A percentile compares a stretch with the other conserved stretches of the same genome.
Evolutionary conservation across 2,329 filamentous ascomycete genomes (phyloP).

Genomic region (Aspergillus neoniger): DNA sequence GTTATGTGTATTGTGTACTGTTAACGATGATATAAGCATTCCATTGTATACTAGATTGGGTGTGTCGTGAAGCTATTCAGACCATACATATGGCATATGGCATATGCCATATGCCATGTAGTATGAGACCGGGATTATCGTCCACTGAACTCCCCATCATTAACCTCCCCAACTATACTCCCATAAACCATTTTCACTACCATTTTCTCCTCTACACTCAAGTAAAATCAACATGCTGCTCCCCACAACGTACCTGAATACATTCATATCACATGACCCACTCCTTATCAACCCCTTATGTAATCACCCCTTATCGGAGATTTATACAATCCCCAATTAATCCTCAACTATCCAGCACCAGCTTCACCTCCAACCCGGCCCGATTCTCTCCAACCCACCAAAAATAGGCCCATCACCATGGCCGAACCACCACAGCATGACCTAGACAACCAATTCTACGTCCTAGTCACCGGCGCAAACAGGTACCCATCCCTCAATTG

Average conservation of each 20-base stretch:
- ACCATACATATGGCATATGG: too few species aligned
- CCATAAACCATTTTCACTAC: too few species aligned
- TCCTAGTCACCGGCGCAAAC: constrained; percentile 82
- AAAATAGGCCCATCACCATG: constrained; percentile 17
- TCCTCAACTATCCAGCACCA: neutral
- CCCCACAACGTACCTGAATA: neutral
- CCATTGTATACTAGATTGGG: too few species aligned
- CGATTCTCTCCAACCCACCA: neutral
- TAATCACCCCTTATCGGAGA: constrained; percentile 1
- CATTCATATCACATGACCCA: neutral
- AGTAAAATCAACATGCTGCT: neutral
- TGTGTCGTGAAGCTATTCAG: too few species aligned
- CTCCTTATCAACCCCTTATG: neutral
- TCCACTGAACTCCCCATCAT: too few species aligned
- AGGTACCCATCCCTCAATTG: constrained; percentile 58
- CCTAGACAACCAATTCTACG: constrained; percentile 38
- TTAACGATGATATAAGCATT: too few species aligned
- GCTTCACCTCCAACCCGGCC: too few species aligned
- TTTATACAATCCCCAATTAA: neutral
- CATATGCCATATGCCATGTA: too few species aligned
- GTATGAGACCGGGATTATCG: too few species aligned
- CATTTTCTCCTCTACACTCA: neutral
- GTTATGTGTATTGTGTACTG: too few species aligned
- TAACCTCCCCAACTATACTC: neutral
- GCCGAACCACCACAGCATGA: constrained; percentile 8